A percentile compares a stretch with the other conserved stretches of the same genome.
phyloP scores from a whole-genome alignment of 2,329 filamentous ascomycete genomes.

The Hymenoscyphus repandus region DNA sequence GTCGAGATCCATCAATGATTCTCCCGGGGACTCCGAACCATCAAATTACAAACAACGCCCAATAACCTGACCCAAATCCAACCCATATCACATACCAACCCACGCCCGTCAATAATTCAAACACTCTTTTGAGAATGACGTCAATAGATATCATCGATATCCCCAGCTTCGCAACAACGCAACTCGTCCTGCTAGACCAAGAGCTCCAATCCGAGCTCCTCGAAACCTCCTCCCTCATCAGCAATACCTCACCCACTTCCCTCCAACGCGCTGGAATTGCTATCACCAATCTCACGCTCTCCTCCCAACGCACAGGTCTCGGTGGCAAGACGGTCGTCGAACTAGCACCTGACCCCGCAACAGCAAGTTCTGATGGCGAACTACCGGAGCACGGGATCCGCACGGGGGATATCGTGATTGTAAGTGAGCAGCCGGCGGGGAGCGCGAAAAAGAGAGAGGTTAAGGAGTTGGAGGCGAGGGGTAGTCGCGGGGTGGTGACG shows the following conservation, averaged over 20 bases:
- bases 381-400: slow-evolving; percentile 72
- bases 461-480: slow-evolving; percentile 62
- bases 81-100: too few relatives aligned
- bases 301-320: slow-evolving; percentile 77
- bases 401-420: slow-evolving; percentile 70
- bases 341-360: slow-evolving; percentile 67
- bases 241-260: slow-evolving; percentile 59
- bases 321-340: slow-evolving; percentile 90
- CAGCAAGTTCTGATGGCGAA: slow-evolving; percentile 39
- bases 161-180: slow-evolving; percentile 62
- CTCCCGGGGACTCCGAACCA: too few relatives aligned
- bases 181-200: slow-evolving; percentile 63
- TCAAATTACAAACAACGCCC: too few relatives aligned
- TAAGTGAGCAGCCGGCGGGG: slow-evolving; percentile 70
- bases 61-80: too few relatives aligned
- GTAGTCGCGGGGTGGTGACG: slow-evolving; percentile 65
- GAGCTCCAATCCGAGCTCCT: slow-evolving; percentile 70
- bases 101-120: too few relatives aligned
- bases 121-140: slow-evolving; percentile 23
- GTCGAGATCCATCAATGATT: too few relatives aligned
- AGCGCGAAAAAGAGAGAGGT: slow-evolving; percentile 58
- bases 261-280: slow-evolving; percentile 76
- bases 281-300: slow-evolving; percentile 67
- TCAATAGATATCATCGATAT: slow-evolving; percentile 48
- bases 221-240: slow-evolving; percentile 63